Base-by-base conservation (phyloP, 202 grass and related monocot genomes). In the Carex sylvatica region DNA sequence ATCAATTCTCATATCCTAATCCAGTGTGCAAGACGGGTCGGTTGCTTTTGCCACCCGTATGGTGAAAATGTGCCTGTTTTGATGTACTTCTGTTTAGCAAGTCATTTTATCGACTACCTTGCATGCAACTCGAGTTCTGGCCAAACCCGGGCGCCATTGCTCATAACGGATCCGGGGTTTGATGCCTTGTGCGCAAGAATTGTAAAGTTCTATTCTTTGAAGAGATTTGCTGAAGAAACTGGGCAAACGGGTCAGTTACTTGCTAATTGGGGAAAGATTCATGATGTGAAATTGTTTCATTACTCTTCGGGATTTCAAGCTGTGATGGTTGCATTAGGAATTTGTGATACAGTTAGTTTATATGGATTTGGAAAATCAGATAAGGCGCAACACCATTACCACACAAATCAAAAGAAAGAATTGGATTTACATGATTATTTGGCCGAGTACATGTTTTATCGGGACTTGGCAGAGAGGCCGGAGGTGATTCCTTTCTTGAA, bases 281-380 rank as follows among this genome's bases (percentile, higher is more conserved):
- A 92, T 77, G 90, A 90, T 63, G 93, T 85, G 61, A 58, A 89
- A 83, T 88, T 83, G 83, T 94, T 94, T 83, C 92, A 94, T 81
- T 94, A 94, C 85, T 94, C 92, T 14, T 94, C 93, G 0, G 93
- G 93, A 6, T 26, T 95, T 85, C 90, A 95, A 78, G 93, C 93
- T 15, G 85, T 95, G 56, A 80, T 95, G n/a, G 84, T 92, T 77
- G 93, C 90, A 64, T 31, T 92, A 9, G 88, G 88, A 7, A 61
- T 88, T 35, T 95, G 93, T 69, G 86, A 92, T 4, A 64, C 65
- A 61, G 84, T 95, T 35, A 87, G 78, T 80, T 5, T 92, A 13
- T 95, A 90, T 60, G 93, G 93, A 28, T 95, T 88, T 80, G 93
- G 93, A 30, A 95, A 92, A 56, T 82, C 90, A 62, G 44, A 80